These are phyloP conservation scores for Fusarium nelsonii DNA, from an alignment of 2,329 filamentous ascomycete genomes.

Conservation along the genomic window DNA sequence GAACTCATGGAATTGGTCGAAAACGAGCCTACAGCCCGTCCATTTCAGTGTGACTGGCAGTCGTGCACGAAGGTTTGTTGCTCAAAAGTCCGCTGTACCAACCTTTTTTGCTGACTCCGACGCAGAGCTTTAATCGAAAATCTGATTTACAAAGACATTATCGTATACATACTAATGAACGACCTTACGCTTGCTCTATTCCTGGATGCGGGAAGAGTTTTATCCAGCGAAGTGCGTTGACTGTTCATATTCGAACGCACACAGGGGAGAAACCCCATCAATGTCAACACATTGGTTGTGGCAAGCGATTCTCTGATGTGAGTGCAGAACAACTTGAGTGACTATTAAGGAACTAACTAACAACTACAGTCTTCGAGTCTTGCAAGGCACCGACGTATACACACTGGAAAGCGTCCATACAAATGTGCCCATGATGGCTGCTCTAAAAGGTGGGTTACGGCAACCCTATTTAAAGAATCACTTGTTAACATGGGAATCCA, in stretches of 20 bases:
- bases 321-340: slow-evolving; percentile 47
- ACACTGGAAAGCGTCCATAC: slow-evolving; percentile 75
- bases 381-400: slow-evolving; percentile 73
- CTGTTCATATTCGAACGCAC: slow-evolving; percentile 77
- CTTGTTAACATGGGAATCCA: slow-evolving; percentile 51
- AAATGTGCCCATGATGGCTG: slow-evolving; percentile 72
- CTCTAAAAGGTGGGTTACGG: slow-evolving; percentile 65
- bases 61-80: slow-evolving; percentile 69
- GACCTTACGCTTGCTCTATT: slow-evolving; percentile 72
- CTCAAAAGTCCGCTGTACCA: neutral
- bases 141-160: slow-evolving; percentile 78
- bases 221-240: slow-evolving; percentile 77
- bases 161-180: slow-evolving; percentile 78
- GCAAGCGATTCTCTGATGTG: slow-evolving; percentile 78
- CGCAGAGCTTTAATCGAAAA: slow-evolving; percentile 77
- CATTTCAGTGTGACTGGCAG: slow-evolving; percentile 74
- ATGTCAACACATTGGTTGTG: slow-evolving; percentile 74
- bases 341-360: slow-evolving; percentile 18
- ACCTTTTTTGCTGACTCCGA: slow-evolving; percentile 23
- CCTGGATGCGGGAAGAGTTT: slow-evolving; percentile 76
- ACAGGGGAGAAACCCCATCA: slow-evolving; percentile 79
- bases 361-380: slow-evolving; percentile 70
- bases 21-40: slow-evolving; percentile 71
- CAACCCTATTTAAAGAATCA: neutral
- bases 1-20: slow-evolving; percentile 75